Conservation (phyloP, 164 flowering plant species). For the Vitis cinerea region DNA sequence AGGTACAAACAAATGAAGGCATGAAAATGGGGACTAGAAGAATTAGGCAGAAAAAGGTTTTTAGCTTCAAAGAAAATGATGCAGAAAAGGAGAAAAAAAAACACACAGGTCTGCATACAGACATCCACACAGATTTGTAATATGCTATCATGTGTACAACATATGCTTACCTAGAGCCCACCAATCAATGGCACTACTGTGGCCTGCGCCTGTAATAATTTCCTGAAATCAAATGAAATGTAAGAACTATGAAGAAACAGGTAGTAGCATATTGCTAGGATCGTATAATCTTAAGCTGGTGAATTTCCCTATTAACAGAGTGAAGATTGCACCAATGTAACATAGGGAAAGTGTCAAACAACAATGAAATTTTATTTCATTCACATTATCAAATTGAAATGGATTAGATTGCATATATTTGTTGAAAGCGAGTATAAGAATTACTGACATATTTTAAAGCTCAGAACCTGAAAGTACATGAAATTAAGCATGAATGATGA, state of each 20-base stretch:
- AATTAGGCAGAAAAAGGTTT: neutral
- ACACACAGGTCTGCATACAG: too few relatives aligned
- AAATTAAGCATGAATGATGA: constrained; percentile 6
- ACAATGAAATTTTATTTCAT: too few relatives aligned
- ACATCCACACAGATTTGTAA: neutral
- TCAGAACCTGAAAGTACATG: neutral
- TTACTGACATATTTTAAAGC: too few relatives aligned
- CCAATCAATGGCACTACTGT: constrained; percentile 96
- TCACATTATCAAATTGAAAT: too few relatives aligned
- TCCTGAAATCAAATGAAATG: constrained; percentile 57
- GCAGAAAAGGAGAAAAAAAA: too few relatives aligned
- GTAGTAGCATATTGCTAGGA: neutral
- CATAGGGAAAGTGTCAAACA: too few relatives aligned
- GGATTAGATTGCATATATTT: too few relatives aligned
- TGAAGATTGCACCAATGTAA: too few relatives aligned
- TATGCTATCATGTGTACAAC: neutral
- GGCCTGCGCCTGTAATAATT: constrained; percentile 89
- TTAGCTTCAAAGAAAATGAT: too few relatives aligned
- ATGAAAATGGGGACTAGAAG: neutral
- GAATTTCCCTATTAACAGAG: too few relatives aligned
- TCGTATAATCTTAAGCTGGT: too few relatives aligned
- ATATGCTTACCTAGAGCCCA: constrained; percentile 88
- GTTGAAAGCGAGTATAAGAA: too few relatives aligned
- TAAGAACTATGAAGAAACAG: constrained; percentile 6
- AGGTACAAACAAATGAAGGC: neutral